Conservation (phyloP, 345 rosid genomes). For the Mallotus nudiflorus region DNA sequence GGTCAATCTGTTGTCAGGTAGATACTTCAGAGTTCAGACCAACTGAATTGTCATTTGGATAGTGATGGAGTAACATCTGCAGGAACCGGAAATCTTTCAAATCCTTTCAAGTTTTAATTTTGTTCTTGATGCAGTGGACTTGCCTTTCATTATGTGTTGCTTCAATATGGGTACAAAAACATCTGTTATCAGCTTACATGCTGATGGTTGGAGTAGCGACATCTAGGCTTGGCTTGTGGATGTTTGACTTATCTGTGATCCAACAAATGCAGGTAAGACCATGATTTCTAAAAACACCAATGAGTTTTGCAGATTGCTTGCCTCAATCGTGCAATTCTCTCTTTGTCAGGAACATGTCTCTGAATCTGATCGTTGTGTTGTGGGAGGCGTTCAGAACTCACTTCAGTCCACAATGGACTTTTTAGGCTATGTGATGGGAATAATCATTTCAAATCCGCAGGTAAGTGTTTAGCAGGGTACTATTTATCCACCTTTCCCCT, state of each 20-base stretch:
- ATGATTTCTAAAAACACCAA: neutral
- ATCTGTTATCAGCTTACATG: conserved; percentile 53
- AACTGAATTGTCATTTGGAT: too few relatives aligned
- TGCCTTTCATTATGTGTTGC: conserved; percentile 62
- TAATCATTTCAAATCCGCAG: conserved; percentile 73
- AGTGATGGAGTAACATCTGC: too few relatives aligned
- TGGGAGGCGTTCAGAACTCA: conserved; percentile 94
- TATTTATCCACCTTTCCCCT: too few relatives aligned
- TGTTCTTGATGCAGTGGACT: conserved; percentile 52
- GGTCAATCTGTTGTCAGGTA: conserved; percentile 95
- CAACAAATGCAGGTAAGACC: conserved; percentile 85
- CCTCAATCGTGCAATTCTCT: too few relatives aligned
- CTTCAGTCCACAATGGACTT: conserved; percentile 67
- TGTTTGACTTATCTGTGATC: conserved; percentile 72
- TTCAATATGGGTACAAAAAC: conserved; percentile 55
- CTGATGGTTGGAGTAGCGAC: conserved; percentile 83
- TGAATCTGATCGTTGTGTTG: conserved; percentile 69
- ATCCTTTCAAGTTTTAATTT: too few relatives aligned
- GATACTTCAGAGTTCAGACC: too few relatives aligned
- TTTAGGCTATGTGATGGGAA: conserved; percentile 67
- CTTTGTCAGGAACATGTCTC: conserved; percentile 80
- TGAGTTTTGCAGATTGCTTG: too few relatives aligned
- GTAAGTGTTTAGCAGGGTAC: too few relatives aligned
- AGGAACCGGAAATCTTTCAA: too few relatives aligned
- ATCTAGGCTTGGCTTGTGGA: conserved; percentile 87